A percentile compares a stretch with the other conserved stretches of the same genome.
phyloP scores from a whole-genome alignment of 139 green algal species.

The Monoraphidium neglectum region DNA sequence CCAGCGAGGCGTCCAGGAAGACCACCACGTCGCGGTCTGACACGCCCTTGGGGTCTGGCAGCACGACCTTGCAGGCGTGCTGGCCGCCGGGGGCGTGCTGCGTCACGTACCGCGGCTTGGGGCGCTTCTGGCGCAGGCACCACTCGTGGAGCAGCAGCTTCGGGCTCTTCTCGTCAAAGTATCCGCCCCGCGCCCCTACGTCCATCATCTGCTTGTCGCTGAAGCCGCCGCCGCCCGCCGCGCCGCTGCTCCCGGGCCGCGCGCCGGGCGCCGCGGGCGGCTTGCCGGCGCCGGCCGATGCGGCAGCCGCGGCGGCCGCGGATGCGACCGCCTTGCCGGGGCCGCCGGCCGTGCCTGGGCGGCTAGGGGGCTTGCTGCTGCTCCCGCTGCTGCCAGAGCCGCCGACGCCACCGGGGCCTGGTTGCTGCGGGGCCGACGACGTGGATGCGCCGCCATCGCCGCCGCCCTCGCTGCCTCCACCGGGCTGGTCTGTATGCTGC shows the following conservation, averaged over 20 bases:
- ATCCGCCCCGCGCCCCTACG: slow-evolving; percentile 62
- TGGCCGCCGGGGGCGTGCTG: not conserved
- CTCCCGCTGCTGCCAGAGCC: not conserved
- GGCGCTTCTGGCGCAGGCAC: slow-evolving; percentile 60
- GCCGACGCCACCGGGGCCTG: not conserved
- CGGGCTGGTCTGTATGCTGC: slow-evolving; percentile 59
- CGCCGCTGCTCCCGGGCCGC: not conserved
- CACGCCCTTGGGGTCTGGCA: slow-evolving; percentile 65
- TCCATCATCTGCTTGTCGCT: slow-evolving; percentile 59
- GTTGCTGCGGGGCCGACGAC: not conserved
- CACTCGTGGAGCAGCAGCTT: slow-evolving; percentile 84
- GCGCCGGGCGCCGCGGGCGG: not conserved
- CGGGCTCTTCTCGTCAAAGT: slow-evolving; percentile 78
- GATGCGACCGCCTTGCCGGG: not conserved
- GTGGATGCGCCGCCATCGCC: not conserved
- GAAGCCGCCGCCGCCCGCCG: not conserved
- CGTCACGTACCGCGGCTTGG: slow-evolving; percentile 53
- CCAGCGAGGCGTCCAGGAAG: slow-evolving; percentile 59
- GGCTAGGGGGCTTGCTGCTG: not conserved
- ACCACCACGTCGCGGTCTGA: slow-evolving; percentile 74
- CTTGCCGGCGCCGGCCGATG: not conserved
- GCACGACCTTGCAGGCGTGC: slow-evolving; percentile 51
- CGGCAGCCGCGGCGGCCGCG: not conserved
- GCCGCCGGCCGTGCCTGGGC: not conserved
- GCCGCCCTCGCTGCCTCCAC: not conserved